Base-by-base conservation (phyloP, 2,329 filamentous ascomycete species). In the Xenosphaeropsis pyriputrescens region DNA sequence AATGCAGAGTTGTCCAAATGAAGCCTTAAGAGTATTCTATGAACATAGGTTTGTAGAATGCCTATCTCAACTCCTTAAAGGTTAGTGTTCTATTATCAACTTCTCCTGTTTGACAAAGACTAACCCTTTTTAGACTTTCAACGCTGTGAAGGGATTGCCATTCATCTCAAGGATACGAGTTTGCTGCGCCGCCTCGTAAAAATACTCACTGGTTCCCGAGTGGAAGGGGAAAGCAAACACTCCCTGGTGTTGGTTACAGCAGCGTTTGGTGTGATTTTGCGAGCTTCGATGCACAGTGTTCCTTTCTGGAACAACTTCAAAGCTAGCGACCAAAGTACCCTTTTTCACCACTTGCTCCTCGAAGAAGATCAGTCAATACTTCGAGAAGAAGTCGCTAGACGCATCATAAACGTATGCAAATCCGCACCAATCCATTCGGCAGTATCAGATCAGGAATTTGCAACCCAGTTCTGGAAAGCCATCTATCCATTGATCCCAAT, bases 381-480 rank as follows among this genome's bases (percentile, higher is more conserved):
- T 37, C 42, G 56, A 45, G 54, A 53, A 38, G 48, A 42, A 32
- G 41, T 52, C 13, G 41, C 41, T 8, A 56, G 55, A 38, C 48
- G 47, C 19, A 50, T 56, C 31, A 40, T 43, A 6, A 46, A 43
- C n/a, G 55, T 52, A 35, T 56, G 51, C 19, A 45, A 42, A 12
- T 54, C 48, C 33, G 49, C 38, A 13, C 46, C 51, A 16, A 52
- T 48, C 37, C 36, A 42, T 41, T 51, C 40, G 43, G 47, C 42
- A 44, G 52, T 60, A 11, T 48, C 50, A 8, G 49, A 59, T 3
- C 43, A 54, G 3, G 57, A 60, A 11, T 63, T 70, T 38, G 57
- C 60, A 12, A 51, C 58, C 13, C 58, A 64, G 26, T 64, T 72
- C 41, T 71, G 68, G 67, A 61, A 66, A 6, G 45, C 54, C 32